Evolutionary conservation across 2,329 filamentous ascomycete genomes (phyloP), one percentile per base, ranked within the genome.

Genomic region (Corniculantispora saksenae): DNA sequence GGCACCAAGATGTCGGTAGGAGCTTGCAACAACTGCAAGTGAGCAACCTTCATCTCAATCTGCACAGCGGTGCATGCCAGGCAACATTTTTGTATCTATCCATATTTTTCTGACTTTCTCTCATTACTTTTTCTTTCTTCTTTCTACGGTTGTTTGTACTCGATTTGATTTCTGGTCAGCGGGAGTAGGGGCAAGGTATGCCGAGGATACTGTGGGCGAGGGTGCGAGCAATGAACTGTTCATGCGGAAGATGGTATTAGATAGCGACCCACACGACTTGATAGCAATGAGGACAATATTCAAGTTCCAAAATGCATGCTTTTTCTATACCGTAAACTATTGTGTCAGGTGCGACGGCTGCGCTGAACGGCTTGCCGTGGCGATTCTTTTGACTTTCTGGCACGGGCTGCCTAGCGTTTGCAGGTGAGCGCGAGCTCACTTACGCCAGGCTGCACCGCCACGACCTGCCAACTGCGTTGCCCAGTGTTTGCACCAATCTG

Each of bases 21-120:
- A 56, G 32, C 17, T 69, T 68, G 21, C 29, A 38, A 27, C 23
- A 21, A 21, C n/a, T 48, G 21, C 29, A 71, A 70, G 69, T 68
- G 67, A 69, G 67, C 69, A 51, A 70, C 71, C 75, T 75, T 74
- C 73, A 25, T 23, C 29, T 19, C 10, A 57, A 32, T 19, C 2
- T 25, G 23, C 38, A 57, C 53, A 27, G 38, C 19, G 7, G 25
- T 62, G 50, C 27, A n/a, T 29, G n/a, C 43, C 32, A 55, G 45
- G 61, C 61, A 29, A 58, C 27, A 54, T 25, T 35, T 56, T 38
- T 66, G 64, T 66, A 62, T 66, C 47, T 66, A 63, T 25, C 32
- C 32, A 32, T 63, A 60, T 71, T 65, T 45, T 65, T 66, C 17
- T 66, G 8, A 43, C 23, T 53, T 19, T 48, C 27, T 58, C 45